phyloP scores from a whole-genome alignment of 1,284 basidiomycete species.

The Ceratobasidium theobromae region DNA sequence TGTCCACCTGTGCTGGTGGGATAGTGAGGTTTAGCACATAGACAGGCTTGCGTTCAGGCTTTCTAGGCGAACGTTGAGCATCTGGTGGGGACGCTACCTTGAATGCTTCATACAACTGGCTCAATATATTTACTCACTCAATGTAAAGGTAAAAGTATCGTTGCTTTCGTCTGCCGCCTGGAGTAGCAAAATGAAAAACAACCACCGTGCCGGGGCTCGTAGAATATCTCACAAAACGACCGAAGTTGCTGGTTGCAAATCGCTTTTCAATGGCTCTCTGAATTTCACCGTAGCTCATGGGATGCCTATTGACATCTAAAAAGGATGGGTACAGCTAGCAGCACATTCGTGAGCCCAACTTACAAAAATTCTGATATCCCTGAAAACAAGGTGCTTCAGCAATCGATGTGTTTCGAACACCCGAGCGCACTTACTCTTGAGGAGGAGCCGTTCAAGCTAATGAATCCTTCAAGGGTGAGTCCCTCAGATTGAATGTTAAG shows the following conservation, averaged over 20 bases:
- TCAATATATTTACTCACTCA: too few relatives aligned
- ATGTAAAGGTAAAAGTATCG: neutral
- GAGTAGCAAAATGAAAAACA: slow-evolving; percentile 43
- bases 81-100: slow-evolving; percentile 44
- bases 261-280: slow-evolving; percentile 65
- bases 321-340: neutral
- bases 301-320: slow-evolving; percentile 81
- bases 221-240: slow-evolving; percentile 57
- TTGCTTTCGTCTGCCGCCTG: slow-evolving; percentile 41
- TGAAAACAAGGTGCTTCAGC: slow-evolving; percentile 41
- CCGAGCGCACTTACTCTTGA: slow-evolving; percentile 59
- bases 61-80: slow-evolving; percentile 67
- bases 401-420: neutral
- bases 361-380: slow-evolving; percentile 84
- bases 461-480: slow-evolving; percentile 71
- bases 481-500: slow-evolving; percentile 55
- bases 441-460: slow-evolving; percentile 71
- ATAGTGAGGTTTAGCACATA: slow-evolving; percentile 77
- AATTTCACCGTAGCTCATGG: slow-evolving; percentile 65
- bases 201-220: neutral
- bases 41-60: slow-evolving; percentile 71
- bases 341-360: slow-evolving; percentile 39
- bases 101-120: neutral
- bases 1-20: slow-evolving; percentile 67
- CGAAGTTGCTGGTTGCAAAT: slow-evolving; percentile 70